Base-by-base conservation (phyloP, 2,329 filamentous ascomycete genomes). In the Chaetomium olivaceum region DNA sequence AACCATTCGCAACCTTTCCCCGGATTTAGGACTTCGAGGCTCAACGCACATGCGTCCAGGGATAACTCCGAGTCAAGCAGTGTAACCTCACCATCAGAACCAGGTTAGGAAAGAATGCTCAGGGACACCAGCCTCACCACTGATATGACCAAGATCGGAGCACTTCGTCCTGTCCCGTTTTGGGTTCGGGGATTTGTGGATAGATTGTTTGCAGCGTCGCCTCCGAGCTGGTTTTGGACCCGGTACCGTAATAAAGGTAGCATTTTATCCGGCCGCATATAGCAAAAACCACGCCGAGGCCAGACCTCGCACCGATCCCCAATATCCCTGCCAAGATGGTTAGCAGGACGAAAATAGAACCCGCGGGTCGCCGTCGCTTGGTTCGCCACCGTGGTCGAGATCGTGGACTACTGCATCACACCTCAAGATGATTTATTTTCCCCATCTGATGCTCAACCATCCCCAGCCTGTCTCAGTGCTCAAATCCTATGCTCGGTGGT, bases 241-340 rank as follows among this genome's bases (percentile, higher is more conserved):
- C n/a, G 52, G 63, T 65, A 58, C 63, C 62, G 43, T 16, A 65
- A 65, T 65, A 58, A 58, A 31, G 43, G 58, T 65, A 46, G 52
- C 58, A 65, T 65, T 65, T 61, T 65, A 65, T 19, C 63, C 63
- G 63, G 63, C 43, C 52, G n/a, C 55, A 50, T 19, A 39, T 52
- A 52, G 19, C 43, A 48, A 33, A 50, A 19, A 23, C 62, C 33
- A 63, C 36, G 46, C 29, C 46, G 11, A 59, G 59, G 5, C 50
- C 36, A 39, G 33, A 11, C 39, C 50, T 51, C 39, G 59, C 23
- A 33, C 19, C 27, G 46, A n/a, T 29, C 21, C 31, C 23, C 23
- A 16, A 31, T 29, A 63, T 36, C 62, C 61, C 56, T 63, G 62
- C 62, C 62, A 63, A 59, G 62, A 33, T 55, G 56, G 61, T 58